Evolutionary conservation across 2,329 filamentous ascomycete genomes (phyloP).

Genomic region (Scytalidium lignicola): DNA sequence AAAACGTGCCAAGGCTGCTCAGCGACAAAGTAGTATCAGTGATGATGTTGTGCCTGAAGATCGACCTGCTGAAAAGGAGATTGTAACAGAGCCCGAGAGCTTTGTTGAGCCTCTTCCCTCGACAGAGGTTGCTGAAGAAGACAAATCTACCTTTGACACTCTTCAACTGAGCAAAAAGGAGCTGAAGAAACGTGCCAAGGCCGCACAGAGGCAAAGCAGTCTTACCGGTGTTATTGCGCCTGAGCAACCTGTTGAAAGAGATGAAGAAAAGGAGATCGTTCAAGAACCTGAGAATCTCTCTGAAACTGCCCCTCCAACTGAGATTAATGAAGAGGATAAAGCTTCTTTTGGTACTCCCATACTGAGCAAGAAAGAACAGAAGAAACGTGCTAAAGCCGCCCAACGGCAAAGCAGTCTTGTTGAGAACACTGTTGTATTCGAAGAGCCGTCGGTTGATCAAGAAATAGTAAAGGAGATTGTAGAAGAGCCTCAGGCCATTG

Average conservation of each 20-base stretch:
- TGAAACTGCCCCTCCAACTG: slow-evolving; percentile 11
- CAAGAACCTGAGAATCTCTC: slow-evolving; percentile 25
- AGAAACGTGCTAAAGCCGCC: slow-evolving; percentile 40
- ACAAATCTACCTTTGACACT: slow-evolving; percentile 22
- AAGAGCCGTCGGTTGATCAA: slow-evolving; percentile 10
- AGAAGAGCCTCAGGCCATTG: slow-evolving; percentile 13
- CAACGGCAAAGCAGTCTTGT: slow-evolving; percentile 28
- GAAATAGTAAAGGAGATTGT: slow-evolving; percentile 11
- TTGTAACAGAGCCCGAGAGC: slow-evolving; percentile 15
- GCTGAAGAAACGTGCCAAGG: slow-evolving; percentile 42
- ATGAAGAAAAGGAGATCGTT: slow-evolving; percentile 15
- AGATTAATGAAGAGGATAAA: slow-evolving; percentile 20
- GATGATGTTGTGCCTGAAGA: slow-evolving; percentile 12
- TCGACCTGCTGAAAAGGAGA: background rate
- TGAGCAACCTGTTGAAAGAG: slow-evolving; percentile 5
- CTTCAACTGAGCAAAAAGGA: slow-evolving; percentile 43
- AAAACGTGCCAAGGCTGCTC: slow-evolving; percentile 39
- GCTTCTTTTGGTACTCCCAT: slow-evolving; percentile 28
- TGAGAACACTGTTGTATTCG: slow-evolving; percentile 19
- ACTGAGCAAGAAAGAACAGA: slow-evolving; percentile 43
- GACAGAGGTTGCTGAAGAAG: slow-evolving; percentile 17
- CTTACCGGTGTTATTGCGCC: slow-evolving; percentile 16
- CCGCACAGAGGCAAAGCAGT: slow-evolving; percentile 30
- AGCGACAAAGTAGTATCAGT: slow-evolving; percentile 28
- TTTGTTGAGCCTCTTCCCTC: background rate